phyloP scores from a whole-genome alignment of 306 rosid genomes.

The Aeschynomene evenia region DNA sequence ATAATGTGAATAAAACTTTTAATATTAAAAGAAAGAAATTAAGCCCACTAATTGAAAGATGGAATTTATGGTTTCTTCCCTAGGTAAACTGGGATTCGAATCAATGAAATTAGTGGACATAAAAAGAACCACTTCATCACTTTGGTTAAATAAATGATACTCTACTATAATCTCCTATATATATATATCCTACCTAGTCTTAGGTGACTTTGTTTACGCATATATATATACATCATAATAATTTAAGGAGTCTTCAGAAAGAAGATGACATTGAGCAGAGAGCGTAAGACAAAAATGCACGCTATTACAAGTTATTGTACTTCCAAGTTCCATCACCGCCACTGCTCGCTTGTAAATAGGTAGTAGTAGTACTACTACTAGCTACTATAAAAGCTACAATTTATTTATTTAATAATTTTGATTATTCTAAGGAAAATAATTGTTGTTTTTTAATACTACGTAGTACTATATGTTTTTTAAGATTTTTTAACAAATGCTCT shows the following conservation, averaged over 20 bases:
- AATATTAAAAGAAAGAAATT: too few relatives aligned
- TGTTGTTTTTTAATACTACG: neutral
- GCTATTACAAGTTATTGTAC: slow-evolving; percentile 13
- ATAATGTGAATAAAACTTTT: too few relatives aligned
- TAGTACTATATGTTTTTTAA: too few relatives aligned
- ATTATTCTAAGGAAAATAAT: neutral
- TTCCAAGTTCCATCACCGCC: neutral
- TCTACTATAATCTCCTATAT: neutral
- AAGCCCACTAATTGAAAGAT: too few relatives aligned
- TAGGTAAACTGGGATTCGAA: too few relatives aligned
- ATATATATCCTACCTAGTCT: too few relatives aligned
- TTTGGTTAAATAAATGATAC: neutral
- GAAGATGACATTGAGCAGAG: neutral
- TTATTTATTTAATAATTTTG: too few relatives aligned
- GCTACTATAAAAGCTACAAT: too few relatives aligned
- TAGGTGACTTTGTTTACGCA: neutral
- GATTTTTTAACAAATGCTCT: too few relatives aligned
- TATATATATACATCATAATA: neutral
- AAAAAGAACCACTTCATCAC: neutral
- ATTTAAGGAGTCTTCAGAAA: neutral
- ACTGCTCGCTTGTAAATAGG: neutral
- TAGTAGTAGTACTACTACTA: too few relatives aligned
- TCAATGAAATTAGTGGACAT: neutral
- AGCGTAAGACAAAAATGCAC: neutral
- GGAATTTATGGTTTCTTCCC: too few relatives aligned